Base-by-base conservation (phyloP, 129 eudicot genomes). In the Escallonia herrerae region DNA sequence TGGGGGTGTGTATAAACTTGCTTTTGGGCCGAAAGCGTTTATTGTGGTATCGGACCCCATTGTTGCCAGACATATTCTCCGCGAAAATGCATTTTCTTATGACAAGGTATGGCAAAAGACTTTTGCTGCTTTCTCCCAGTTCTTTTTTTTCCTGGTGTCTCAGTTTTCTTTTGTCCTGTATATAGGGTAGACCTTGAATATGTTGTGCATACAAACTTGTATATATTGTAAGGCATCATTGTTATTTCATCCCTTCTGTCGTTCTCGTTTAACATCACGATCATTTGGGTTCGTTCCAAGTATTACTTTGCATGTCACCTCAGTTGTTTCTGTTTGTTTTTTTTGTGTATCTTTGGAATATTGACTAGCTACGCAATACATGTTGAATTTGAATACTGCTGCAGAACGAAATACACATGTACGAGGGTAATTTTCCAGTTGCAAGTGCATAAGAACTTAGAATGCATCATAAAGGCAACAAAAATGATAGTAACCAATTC, bases 11-110 rank as follows among this genome's bases (percentile, higher is more conserved):
- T 94, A 94, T 72, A 94, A 89, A 75, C 97, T 94, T 74, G 99
- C 99, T 50, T 94, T 94, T 77, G 99, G 99, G 69, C 99, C 99
- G 13, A 94, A 94, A 82, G 95, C 97, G 37, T 94, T 94, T 84
- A 85, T 94, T 49, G 99, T 94, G 49, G 88, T 94, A 69, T 94
- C 99, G 43, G 99, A 94, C 82, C 99, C 99, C 65, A 82, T 94
- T 46, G 94, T 94, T 12, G 99, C 99, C 33, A 74, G 95, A 63
- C 81, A 94, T 73, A 86, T 94, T 78, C 99, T 94, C 52, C 96
- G 95, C 48, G 99, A 94, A 72, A 94, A 94, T 77, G 90, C 94
- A 48, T 89, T 89, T 84, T 80, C 97, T 39, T 94, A 89, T 73
- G 99, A 94, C 84, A 94, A 94, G 99, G 99, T 94, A 84, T 73